phyloP scores from a whole-genome alignment of 441 rosid species.

The Pelargonium myrrhifolium region DNA sequence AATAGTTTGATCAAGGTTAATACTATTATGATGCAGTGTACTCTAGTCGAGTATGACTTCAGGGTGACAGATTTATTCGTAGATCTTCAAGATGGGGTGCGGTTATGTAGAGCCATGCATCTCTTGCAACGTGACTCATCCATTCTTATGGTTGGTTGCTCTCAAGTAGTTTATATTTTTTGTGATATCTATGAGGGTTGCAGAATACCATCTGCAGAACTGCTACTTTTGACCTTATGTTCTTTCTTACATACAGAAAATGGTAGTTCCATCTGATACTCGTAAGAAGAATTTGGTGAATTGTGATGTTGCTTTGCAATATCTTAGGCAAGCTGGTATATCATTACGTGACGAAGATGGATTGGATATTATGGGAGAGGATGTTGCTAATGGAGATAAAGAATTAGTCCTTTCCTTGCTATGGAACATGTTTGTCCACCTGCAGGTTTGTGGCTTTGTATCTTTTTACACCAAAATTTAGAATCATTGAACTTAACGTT shows the following conservation, averaged over 20 bases:
- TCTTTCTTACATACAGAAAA: constrained; percentile 46
- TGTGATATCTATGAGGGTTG: not conserved
- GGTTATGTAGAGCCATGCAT: constrained; percentile 83
- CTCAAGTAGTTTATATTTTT: not conserved
- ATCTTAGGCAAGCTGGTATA: constrained; percentile 58
- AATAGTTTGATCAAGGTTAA: not conserved
- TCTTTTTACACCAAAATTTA: constrained; percentile 1
- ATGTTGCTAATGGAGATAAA: constrained; percentile 69
- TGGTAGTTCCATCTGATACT: constrained; percentile 64
- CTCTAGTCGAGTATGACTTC: constrained; percentile 67
- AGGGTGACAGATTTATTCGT: constrained; percentile 53
- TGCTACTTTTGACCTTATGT: constrained; percentile 13
- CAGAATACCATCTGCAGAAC: constrained; percentile 3
- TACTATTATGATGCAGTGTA: constrained; percentile 39
- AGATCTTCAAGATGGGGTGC: constrained; percentile 89
- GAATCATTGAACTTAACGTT: not conserved
- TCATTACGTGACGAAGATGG: constrained; percentile 63
- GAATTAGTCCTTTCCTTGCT: constrained; percentile 75
- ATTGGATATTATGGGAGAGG: constrained; percentile 51
- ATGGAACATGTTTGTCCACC: constrained; percentile 81
- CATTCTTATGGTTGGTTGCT: constrained; percentile 55
- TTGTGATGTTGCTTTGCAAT: constrained; percentile 62
- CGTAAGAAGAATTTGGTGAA: constrained; percentile 61
- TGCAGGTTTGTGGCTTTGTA: constrained; percentile 49
- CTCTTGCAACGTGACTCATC: constrained; percentile 70